These are phyloP conservation scores for Microcyclosporella mali DNA, from an alignment of 2,329 filamentous ascomycete species.

Conservation along the genomic window DNA sequence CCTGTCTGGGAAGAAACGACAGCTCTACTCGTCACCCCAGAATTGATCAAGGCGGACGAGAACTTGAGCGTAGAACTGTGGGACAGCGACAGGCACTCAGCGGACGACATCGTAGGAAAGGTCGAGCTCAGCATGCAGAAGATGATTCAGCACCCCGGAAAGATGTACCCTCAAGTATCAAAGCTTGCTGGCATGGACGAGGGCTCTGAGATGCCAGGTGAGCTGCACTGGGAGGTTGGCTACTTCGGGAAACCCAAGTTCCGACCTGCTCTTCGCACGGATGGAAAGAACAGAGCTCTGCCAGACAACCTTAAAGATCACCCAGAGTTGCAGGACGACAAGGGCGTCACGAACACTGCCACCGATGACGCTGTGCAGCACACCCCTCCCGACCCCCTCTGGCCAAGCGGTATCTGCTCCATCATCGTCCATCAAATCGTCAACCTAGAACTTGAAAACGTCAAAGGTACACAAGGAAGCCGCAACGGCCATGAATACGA, in stretches of 20 bases:
- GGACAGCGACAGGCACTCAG: conserved; percentile 89
- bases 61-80: conserved; percentile 89
- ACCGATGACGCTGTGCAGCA: conserved; percentile 80
- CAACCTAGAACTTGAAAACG: conserved; percentile 83
- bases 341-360: conserved; percentile 65
- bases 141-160: conserved; percentile 86
- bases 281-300: conserved; percentile 74
- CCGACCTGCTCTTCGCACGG: conserved; percentile 73
- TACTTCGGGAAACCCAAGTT: conserved; percentile 91
- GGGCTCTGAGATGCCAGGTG: conserved; percentile 82
- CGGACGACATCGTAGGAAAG: conserved; percentile 92
- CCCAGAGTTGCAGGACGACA: conserved; percentile 78
- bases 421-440: conserved; percentile 91
- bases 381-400: conserved; percentile 91
- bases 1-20: conserved; percentile 87
- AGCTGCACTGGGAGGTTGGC: conserved; percentile 92
- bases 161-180: conserved; percentile 85
- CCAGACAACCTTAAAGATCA: conserved; percentile 67
- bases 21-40: conserved; percentile 77
- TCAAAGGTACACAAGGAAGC: conserved; percentile 77
- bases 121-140: conserved; percentile 90
- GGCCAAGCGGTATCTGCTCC: conserved; percentile 84
- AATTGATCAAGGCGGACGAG: conserved; percentile 89
- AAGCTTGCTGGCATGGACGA: conserved; percentile 76
- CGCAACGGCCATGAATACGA: conserved; percentile 82